Conservation (phyloP, 164 flowering plant genomes). For the Umbellularia californica region DNA sequence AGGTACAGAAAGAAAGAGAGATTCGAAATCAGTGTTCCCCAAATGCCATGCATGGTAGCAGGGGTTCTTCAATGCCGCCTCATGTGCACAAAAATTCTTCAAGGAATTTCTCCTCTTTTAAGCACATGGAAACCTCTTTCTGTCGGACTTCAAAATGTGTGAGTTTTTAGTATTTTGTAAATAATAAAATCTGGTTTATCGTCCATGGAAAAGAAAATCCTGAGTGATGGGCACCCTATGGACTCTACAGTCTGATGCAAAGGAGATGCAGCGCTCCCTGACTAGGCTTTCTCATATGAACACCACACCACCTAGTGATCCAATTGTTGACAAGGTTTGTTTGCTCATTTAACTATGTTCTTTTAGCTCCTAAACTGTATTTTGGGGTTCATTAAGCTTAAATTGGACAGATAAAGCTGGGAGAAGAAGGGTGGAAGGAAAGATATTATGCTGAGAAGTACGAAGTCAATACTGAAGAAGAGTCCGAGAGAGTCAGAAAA, state of each 20-base stretch:
- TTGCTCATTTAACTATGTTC: background rate
- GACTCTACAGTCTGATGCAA: conserved; percentile 7
- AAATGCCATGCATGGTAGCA: conserved; percentile 1
- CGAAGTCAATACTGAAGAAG: conserved; percentile 25
- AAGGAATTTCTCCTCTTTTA: conserved; percentile 8
- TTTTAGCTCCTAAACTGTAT: background rate
- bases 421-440: conserved; percentile 40
- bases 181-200: background rate
- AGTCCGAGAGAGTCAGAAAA: conserved; percentile 17
- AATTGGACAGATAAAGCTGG: conserved; percentile 29
- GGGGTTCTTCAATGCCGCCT: background rate
- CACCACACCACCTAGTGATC: conserved; percentile 1
- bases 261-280: conserved; percentile 7
- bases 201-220: background rate
- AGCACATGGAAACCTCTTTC: background rate
- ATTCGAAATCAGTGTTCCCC: background rate
- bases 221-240: background rate
- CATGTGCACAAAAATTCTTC: background rate
- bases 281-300: background rate
- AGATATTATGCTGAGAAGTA: conserved; percentile 38
- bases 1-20: conserved; percentile 14
- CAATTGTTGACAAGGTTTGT: conserved; percentile 24
- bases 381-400: background rate
- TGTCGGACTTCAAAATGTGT: conserved; percentile 6
- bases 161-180: conserved; percentile 7